Conservation (phyloP, 1,284 basidiomycete species). For the Grifola frondosa region DNA sequence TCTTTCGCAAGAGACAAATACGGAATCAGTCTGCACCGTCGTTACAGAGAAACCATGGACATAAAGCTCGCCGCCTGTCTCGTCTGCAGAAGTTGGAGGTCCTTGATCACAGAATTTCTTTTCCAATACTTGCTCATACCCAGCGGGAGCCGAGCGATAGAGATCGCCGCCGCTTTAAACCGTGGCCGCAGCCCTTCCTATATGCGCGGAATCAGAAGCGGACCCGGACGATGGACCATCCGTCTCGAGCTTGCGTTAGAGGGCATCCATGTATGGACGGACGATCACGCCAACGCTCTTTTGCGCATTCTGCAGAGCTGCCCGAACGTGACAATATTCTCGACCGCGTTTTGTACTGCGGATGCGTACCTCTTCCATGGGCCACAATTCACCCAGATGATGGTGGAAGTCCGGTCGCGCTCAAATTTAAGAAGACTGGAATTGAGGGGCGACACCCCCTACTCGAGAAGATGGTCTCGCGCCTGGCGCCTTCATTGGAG, state of each 20-base stretch:
- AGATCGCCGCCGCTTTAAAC: conserved; percentile 22
- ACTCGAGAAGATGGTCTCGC: conserved; percentile 6
- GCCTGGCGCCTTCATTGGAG: conserved; percentile 8
- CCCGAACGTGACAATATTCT: conserved; percentile 33
- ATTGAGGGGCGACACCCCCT: conserved; percentile 5
- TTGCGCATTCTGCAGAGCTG: conserved; percentile 27
- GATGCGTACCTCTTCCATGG: conserved; percentile 12
- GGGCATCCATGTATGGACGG: conserved; percentile 29
- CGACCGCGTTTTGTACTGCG: conserved; percentile 28
- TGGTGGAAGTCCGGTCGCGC: conserved; percentile 4
- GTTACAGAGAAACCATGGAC: conserved; percentile 30
- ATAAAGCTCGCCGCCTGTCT: conserved; percentile 29
- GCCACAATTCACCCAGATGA: conserved; percentile 4
- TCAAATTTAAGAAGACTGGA: conserved; percentile 17
- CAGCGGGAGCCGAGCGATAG: conserved; percentile 28
- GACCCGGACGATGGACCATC: conserved; percentile 18
- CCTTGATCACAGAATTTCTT: conserved; percentile 24
- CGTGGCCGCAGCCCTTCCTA: background rate
- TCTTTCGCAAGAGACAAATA: conserved; percentile 32
- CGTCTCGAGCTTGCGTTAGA: conserved; percentile 34
- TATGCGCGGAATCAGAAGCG: background rate
- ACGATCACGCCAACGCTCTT: conserved; percentile 27
- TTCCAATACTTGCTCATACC: conserved; percentile 34
- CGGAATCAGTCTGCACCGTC: conserved; percentile 29
- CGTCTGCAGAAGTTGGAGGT: conserved; percentile 33